Evolutionary conservation across 176 grass and related monocot species (phyloP), one percentile per base, ranked within the genome.

Genomic region (Oryza coarctata): DNA sequence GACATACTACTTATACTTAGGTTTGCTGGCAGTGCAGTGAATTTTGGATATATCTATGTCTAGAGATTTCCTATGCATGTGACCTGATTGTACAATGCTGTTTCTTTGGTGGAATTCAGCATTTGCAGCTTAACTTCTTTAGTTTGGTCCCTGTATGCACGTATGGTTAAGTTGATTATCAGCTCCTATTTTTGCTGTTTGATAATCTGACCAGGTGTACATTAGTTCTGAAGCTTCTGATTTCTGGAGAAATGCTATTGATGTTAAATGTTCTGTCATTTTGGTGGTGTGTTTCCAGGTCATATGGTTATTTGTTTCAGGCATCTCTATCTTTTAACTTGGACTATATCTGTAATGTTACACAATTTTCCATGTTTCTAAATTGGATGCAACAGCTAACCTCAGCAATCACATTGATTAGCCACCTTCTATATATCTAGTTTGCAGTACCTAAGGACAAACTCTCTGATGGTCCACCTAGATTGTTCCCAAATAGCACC

Each of bases 51-150:
- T 22, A 9, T 23, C 10, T 44, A 26, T 63, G 23, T 18, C n/a
- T 60, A 32, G 23, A 75, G 31, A 83, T 83, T 83, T 64, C 65
- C 31, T 65, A 27, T 50, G n/a, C 72, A 67, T 30, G 61, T 75
- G 47, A 39, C 29, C 63, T 25, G 34, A 12, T 58, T 62, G 22
- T 39, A 63, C 25, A 3, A 65, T 64, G 26, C 18, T 75, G 29
- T 12, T n/a, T 60, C 20, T 27, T 28, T 27, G 31, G 12, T 36
- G 30, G 30, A 33, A 58, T 26, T 60, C 3, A 58, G 18, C 10
- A 75, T 22, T 32, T 74, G 17, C 28, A 33, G 3, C 25, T 71
- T 71, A 71, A 43, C 39, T 43, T 71, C 22, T 70, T 70, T 70
- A 26, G 38, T 70, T 40, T 70, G 67, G 22, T 25, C 20, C 3